A percentile compares a stretch with the other conserved stretches of the same genome.
phyloP scores from a whole-genome alignment of 2,329 filamentous ascomycete species.

The Bipolaris sorokiniana region DNA sequence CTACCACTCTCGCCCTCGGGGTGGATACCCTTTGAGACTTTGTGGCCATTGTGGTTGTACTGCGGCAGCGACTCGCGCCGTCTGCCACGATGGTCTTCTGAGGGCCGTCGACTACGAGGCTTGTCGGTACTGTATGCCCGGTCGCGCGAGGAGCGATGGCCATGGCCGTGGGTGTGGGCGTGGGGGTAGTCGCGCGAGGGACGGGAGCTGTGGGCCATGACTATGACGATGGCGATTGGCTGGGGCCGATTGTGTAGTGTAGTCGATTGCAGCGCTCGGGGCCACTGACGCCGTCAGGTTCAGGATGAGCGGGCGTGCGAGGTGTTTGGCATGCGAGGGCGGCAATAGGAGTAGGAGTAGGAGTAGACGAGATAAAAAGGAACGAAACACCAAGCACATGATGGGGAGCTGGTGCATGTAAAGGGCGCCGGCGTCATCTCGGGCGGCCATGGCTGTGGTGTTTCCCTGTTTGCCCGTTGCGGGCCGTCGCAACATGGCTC shows the following conservation, averaged over 20 bases:
- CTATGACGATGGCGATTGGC: not conserved
- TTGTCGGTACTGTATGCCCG: conserved; percentile 36
- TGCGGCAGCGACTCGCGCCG: conserved; percentile 36
- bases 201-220: conserved; percentile 29
- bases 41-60: conserved; percentile 55
- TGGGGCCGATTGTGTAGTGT: not conserved
- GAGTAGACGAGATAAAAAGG: conserved; percentile 1
- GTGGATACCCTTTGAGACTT: conserved; percentile 52
- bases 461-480: conserved; percentile 33
- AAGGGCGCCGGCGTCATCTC: conserved; percentile 27
- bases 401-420: conserved; percentile 5
- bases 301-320: conserved; percentile 21
- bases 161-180: not conserved
- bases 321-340: conserved; percentile 14
- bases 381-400: not conserved
- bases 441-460: conserved; percentile 1
- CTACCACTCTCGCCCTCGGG: conserved; percentile 72
- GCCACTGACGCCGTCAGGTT: conserved; percentile 11
- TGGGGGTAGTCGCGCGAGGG: conserved; percentile 22
- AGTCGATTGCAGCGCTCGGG: conserved; percentile 1
- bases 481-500: conserved; percentile 7
- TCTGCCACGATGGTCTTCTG: conserved; percentile 8
- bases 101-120: conserved; percentile 21
- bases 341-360: conserved; percentile 2
- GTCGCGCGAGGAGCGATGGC: conserved; percentile 24